A percentile compares a stretch with the other conserved stretches of the same genome.
Conservation (phyloP, 108 stramenopile species). For the Cyclotella sp. region DNA sequence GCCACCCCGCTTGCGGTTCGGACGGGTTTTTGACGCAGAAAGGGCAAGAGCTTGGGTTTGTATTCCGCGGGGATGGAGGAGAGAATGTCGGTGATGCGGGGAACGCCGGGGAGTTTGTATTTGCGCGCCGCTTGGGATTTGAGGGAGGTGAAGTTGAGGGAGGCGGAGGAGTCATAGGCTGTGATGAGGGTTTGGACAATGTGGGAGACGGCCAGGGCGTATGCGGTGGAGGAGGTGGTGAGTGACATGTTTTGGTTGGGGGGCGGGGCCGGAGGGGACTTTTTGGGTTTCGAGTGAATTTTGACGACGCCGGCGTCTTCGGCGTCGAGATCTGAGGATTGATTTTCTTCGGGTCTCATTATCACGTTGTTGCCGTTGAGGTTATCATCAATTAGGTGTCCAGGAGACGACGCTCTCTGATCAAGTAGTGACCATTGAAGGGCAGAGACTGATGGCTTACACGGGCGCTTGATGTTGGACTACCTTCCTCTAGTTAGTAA, state of each 20-base stretch:
- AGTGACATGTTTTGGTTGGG: constrained; percentile 1
- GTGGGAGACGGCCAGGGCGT: constrained; percentile 82
- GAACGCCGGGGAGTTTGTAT: constrained; percentile 87
- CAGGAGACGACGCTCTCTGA: neutral
- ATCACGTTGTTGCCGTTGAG: constrained; percentile 16
- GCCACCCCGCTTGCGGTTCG: constrained; percentile 94
- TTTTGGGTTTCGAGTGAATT: constrained; percentile 37
- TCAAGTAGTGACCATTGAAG: too few relatives aligned
- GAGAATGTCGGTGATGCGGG: constrained; percentile 89
- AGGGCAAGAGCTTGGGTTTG: constrained; percentile 81
- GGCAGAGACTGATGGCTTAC: too few relatives aligned
- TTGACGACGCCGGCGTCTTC: constrained; percentile 46
- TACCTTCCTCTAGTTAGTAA: too few relatives aligned
- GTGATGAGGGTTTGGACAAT: constrained; percentile 86
- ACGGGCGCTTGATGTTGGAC: too few relatives aligned
- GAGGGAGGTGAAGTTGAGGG: constrained; percentile 88
- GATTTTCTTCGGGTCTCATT: constrained; percentile 19
- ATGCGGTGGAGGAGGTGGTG: constrained; percentile 45
- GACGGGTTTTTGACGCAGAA: constrained; percentile 91
- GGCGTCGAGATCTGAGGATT: constrained; percentile 4
- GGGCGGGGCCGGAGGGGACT: neutral
- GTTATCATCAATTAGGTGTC: neutral
- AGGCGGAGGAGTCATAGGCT: constrained; percentile 79
- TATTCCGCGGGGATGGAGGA: constrained; percentile 87
- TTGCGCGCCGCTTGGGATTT: constrained; percentile 82